These are phyloP conservation scores for Coemansia sp. DNA, from an alignment of 192 early-diverging fungal species.

Conservation along the genomic window DNA sequence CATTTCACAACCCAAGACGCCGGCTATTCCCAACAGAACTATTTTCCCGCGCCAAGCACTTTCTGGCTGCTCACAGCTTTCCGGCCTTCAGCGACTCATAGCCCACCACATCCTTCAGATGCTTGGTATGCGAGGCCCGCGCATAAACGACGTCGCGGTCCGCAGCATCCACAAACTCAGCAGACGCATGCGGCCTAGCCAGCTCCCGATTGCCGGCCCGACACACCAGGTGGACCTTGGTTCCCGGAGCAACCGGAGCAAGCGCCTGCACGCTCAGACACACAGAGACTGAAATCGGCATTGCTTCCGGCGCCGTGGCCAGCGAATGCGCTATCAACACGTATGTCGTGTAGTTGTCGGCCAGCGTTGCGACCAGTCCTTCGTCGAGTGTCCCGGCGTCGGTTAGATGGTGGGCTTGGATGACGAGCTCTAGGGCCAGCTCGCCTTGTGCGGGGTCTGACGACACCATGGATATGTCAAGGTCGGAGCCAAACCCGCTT, in stretches of 20 bases:
- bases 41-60: too few species aligned
- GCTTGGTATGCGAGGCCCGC: slow-evolving; percentile 29
- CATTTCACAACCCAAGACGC: too few species aligned
- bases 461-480: slow-evolving; percentile 1
- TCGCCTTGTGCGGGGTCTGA: slow-evolving; percentile 12
- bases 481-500: slow-evolving; percentile 15
- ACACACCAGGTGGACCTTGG: slow-evolving; percentile 25
- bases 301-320: slow-evolving; percentile 4
- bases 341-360: slow-evolving; percentile 41
- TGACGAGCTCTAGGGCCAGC: slow-evolving; percentile 13
- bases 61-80: neutral
- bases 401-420: slow-evolving; percentile 20
- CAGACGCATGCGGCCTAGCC: slow-evolving; percentile 21
- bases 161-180: slow-evolving; percentile 15
- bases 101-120: slow-evolving; percentile 21
- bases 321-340: slow-evolving; percentile 28
- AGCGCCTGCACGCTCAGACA: slow-evolving; percentile 29
- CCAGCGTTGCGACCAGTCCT: slow-evolving; percentile 31
- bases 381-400: slow-evolving; percentile 37
- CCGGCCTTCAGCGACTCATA: slow-evolving; percentile 14
- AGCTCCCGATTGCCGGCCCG: neutral
- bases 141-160: slow-evolving; percentile 30
- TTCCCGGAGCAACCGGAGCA: slow-evolving; percentile 15
- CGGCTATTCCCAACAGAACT: too few species aligned
- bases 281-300: slow-evolving; percentile 36